Percentiles rank a stretch among this genome's conserved stretches.
These are phyloP conservation scores for Paracoccidioides brasiliensis DNA, from an alignment of 2,329 filamentous ascomycete genomes.

Conservation along the genomic window DNA sequence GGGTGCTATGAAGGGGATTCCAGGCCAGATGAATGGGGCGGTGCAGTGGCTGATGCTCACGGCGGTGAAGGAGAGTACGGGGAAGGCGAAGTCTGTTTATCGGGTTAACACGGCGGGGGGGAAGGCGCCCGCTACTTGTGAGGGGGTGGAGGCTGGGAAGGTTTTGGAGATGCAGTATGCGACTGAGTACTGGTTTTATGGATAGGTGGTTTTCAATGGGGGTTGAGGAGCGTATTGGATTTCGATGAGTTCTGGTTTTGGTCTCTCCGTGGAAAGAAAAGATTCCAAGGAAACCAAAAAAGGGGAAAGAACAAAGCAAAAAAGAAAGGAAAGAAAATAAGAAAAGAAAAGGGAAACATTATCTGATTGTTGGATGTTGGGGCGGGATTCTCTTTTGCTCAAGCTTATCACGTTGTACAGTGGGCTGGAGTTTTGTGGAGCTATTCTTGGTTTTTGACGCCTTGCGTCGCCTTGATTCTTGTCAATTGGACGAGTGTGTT, in stretches of 20 bases:
- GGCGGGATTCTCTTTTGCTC: too few species aligned
- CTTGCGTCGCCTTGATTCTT: too few species aligned
- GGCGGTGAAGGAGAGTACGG: conserved; percentile 42
- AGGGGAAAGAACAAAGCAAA: not conserved
- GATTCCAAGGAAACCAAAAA: too few species aligned
- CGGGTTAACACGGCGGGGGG: conserved; percentile 76
- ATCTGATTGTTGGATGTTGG: too few species aligned
- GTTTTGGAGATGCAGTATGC: conserved; percentile 66
- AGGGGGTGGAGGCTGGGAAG: conserved; percentile 46
- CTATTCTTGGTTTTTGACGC: too few species aligned
- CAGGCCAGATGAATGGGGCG: conserved; percentile 45
- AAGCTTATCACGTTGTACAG: too few species aligned
- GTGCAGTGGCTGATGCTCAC: conserved; percentile 70
- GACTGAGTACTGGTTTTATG: conserved; percentile 60
- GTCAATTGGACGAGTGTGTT: too few species aligned
- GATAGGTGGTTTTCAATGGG: conserved; percentile 1
- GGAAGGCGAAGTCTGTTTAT: conserved; percentile 61
- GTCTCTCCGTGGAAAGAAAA: too few species aligned
- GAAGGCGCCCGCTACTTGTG: conserved; percentile 58
- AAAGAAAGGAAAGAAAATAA: not conserved
- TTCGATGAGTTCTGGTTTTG: not conserved
- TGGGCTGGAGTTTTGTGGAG: too few species aligned
- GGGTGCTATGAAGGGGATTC: conserved; percentile 34
- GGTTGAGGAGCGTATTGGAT: not conserved
- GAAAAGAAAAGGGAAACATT: too few species aligned